These are phyloP conservation scores for Phytophthora syringae DNA, from an alignment of 352 stramenopile genomes.

Conservation along the genomic window DNA sequence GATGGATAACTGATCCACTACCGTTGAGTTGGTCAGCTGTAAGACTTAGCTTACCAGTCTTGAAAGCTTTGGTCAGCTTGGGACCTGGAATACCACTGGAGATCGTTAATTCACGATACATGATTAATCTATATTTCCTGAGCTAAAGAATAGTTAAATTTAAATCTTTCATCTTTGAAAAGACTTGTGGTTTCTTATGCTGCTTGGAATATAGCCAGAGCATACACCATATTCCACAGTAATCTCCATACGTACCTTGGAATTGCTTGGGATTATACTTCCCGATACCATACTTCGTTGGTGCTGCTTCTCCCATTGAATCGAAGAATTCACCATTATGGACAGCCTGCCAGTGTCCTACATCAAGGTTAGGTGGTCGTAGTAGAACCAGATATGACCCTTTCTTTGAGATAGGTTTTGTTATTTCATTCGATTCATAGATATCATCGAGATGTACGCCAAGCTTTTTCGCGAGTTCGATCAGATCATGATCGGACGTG, in stretches of 20 bases:
- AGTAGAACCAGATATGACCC: slow-evolving; percentile 23
- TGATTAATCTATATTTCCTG: slow-evolving; percentile 17
- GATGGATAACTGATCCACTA: slow-evolving; percentile 12
- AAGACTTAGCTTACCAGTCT: slow-evolving; percentile 11
- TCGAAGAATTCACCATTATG: slow-evolving; percentile 27
- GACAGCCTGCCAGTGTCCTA: slow-evolving; percentile 19
- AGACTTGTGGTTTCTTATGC: slow-evolving; percentile 11
- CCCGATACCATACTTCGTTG: slow-evolving; percentile 5
- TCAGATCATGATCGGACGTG: slow-evolving; percentile 12
- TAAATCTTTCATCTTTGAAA: slow-evolving; percentile 22
- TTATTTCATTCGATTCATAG: slow-evolving; percentile 10
- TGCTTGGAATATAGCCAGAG: slow-evolving; percentile 25
- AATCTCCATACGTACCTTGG: slow-evolving; percentile 17
- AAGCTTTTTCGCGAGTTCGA: not conserved
- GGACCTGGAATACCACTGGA: slow-evolving; percentile 1
- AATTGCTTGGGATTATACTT: slow-evolving; percentile 25
- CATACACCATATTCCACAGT: slow-evolving; percentile 23
- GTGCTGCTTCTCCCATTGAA: slow-evolving; percentile 17
- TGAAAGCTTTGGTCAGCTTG: slow-evolving; percentile 7
- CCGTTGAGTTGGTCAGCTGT: slow-evolving; percentile 15
- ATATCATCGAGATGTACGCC: slow-evolving; percentile 8
- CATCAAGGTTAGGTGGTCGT: slow-evolving; percentile 11
- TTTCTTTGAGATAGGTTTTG: slow-evolving; percentile 4
- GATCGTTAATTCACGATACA: slow-evolving; percentile 17
- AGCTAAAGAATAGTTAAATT: slow-evolving; percentile 24